A percentile compares a stretch with the other conserved stretches of the same genome.
These are phyloP conservation scores for Extremus antarcticus DNA, from an alignment of 495 filamentous ascomycete species.

Conservation along the genomic window DNA sequence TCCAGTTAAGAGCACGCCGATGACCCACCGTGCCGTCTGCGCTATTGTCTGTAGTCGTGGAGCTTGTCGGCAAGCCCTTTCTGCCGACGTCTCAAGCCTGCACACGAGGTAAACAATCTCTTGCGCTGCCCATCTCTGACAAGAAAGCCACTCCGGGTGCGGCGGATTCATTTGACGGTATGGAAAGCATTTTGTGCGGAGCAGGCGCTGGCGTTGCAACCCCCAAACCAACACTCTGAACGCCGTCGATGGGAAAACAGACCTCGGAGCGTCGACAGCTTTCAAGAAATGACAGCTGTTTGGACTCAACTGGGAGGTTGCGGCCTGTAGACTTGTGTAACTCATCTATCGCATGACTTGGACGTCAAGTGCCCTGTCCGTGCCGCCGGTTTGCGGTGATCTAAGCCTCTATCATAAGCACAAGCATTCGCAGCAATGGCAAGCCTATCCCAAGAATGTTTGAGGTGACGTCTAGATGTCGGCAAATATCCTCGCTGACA, in stretches of 20 bases:
- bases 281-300: background rate
- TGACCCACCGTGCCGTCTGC: background rate
- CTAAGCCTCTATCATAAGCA: background rate
- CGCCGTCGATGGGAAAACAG: background rate
- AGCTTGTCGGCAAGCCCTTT: background rate
- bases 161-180: background rate
- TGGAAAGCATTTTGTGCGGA: background rate
- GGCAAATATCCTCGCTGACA: background rate
- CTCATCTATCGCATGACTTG: background rate
- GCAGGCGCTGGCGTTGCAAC: background rate
- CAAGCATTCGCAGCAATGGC: background rate
- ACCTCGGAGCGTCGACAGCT: background rate
- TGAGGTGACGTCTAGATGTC: background rate
- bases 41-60: background rate
- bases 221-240: background rate
- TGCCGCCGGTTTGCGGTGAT: background rate
- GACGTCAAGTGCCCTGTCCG: background rate
- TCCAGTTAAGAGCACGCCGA: background rate
- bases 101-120: background rate
- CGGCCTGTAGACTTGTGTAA: background rate
- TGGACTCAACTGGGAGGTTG: background rate
- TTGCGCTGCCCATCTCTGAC: background rate
- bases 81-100: background rate
- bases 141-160: background rate
- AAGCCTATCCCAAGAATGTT: background rate